Percentiles rank a stretch among this genome's conserved stretches.
Conservation (phyloP, 2,329 filamentous ascomycete genomes). For the Phyllosticta paracitricarpa region DNA sequence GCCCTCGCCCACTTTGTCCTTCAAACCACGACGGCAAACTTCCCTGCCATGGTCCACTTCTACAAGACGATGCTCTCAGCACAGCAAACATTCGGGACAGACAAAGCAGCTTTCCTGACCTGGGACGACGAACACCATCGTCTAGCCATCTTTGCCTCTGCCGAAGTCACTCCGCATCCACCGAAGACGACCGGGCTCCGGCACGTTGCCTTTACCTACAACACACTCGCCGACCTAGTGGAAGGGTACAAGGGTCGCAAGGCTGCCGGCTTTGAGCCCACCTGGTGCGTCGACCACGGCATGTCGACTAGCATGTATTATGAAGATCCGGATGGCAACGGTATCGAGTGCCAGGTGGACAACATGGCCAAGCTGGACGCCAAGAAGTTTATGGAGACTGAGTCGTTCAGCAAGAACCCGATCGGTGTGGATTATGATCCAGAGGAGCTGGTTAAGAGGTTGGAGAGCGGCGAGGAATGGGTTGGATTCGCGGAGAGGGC, state of each 20-base stretch:
- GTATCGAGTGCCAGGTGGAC: slow-evolving; percentile 38
- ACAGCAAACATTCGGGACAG: slow-evolving; percentile 17
- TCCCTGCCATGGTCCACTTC: slow-evolving; percentile 25
- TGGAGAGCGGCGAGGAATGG: slow-evolving; percentile 17
- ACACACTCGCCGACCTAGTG: slow-evolving; percentile 26
- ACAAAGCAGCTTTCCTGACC: slow-evolving; percentile 27
- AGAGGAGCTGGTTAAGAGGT: slow-evolving; percentile 29
- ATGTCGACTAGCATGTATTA: slow-evolving; percentile 41
- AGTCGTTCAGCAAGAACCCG: slow-evolving; percentile 33
- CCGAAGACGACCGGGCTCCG: slow-evolving; percentile 23
- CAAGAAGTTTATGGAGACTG: slow-evolving; percentile 29
- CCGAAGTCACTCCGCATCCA: slow-evolving; percentile 16
- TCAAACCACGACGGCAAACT: slow-evolving; percentile 16
- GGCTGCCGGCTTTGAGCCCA: slow-evolving; percentile 27
- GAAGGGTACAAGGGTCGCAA: slow-evolving; percentile 30
- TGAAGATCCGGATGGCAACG: slow-evolving; percentile 40
- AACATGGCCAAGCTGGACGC: slow-evolving; percentile 23
- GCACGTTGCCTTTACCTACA: slow-evolving; percentile 36
- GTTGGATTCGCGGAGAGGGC: slow-evolving; percentile 10
- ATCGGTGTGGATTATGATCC: slow-evolving; percentile 37
- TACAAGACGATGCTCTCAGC: slow-evolving; percentile 31
- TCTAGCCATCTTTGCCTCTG: slow-evolving; percentile 30
- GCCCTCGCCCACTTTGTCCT: slow-evolving; percentile 22
- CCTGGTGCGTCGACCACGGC: slow-evolving; percentile 40
- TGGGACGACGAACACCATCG: slow-evolving; percentile 43